Base-by-base conservation (phyloP, 2,329 filamentous ascomycete genomes). In the Cryphonectria japonica region DNA sequence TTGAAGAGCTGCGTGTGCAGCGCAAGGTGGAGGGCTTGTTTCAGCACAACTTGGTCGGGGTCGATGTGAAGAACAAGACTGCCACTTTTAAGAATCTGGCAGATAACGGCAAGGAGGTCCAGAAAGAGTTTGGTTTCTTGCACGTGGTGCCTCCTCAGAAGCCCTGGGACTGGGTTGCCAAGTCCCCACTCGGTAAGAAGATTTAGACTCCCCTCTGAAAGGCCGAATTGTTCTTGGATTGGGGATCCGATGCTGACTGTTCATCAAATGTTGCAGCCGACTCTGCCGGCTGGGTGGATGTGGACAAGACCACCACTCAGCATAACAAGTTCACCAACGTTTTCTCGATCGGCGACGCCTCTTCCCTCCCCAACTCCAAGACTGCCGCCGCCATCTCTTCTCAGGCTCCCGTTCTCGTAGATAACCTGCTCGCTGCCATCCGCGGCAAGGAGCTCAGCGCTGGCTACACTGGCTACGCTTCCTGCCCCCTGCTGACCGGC, bases 361-460 rank as follows among this genome's bases (percentile, higher is more conserved):
- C 80, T 1, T 80, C 80, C 70, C 76, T 82, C 29, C 80, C 80
- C 22, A 82, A 79, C 73, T 80, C 78, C 76, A 85, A 85, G 78
- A 85, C 83, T 11, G 82, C 83, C 0, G 83, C 83, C 9, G 83
- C 83, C 52, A 81, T 85, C 75, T 81, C 83, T 1, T 77, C 83
- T 6, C 81, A 85, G 75, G 78, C 81, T 1, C 83, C 83, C 0
- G 81, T 85, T 22, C 76, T 85, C 68, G 77, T 84, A n/a, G 73
- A 78, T 65, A 85, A 85, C 75, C 73, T 85, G 64, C 72, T 83
- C 32, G 72, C 76, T 1, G 72, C 76, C 22, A 77, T 84, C 71
- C 76, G 78, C 6, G 81, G 81, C 63, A 76, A 79, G 71, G 75
- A 79, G 69, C 74, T 71, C 0, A 75, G 75, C 64, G 78, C 79